phyloP scores from a whole-genome alignment of 495 filamentous ascomycete species.

The Corynascus novoguineensis region DNA sequence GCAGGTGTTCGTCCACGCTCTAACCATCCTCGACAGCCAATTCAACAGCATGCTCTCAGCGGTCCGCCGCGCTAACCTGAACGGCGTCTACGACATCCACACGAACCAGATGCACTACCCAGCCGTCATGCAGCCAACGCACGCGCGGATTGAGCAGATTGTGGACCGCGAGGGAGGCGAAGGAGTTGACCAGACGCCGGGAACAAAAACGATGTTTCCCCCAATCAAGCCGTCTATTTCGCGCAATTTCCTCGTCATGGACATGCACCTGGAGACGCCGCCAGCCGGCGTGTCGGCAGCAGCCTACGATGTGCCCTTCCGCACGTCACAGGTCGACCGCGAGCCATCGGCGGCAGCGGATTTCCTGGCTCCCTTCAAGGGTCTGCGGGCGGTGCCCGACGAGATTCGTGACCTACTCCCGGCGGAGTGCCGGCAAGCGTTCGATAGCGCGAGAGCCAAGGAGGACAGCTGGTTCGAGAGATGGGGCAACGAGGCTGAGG shows the following conservation, averaged over 20 bases:
- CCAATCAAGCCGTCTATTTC: conserved; percentile 58
- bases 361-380: conserved; percentile 56
- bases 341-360: conserved; percentile 21
- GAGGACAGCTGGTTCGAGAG: conserved; percentile 67
- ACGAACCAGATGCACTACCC: conserved; percentile 88
- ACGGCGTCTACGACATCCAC: conserved; percentile 86
- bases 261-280: conserved; percentile 62
- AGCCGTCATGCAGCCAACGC: conserved; percentile 81
- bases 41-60: conserved; percentile 69
- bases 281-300: conserved; percentile 33
- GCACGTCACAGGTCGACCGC: conserved; percentile 28
- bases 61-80: conserved; percentile 58
- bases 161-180: conserved; percentile 21
- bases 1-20: conserved; percentile 3
- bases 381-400: conserved; percentile 57
- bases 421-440: conserved; percentile 62
- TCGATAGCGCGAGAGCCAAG: conserved; percentile 54
- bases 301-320: conserved; percentile 44
- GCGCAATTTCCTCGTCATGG: conserved; percentile 69
- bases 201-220: conserved; percentile 49
- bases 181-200: conserved; percentile 9
- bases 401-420: conserved; percentile 68
- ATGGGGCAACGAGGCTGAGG: conserved; percentile 60
- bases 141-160: conserved; percentile 71
- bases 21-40: conserved; percentile 45